Base-by-base conservation (phyloP, 306 rosid genomes). In the Prunus davidiana region DNA sequence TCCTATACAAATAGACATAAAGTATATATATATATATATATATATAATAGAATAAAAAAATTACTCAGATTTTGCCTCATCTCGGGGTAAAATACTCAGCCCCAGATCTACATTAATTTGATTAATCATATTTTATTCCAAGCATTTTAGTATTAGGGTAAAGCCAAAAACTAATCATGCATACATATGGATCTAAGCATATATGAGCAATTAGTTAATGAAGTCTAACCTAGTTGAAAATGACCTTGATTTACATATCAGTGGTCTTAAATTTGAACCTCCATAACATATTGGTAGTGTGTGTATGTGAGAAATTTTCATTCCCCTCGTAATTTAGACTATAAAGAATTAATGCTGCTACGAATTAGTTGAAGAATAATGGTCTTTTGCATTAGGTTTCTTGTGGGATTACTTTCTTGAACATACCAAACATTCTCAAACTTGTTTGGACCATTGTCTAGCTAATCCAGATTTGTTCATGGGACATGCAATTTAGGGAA, bases 231-330 rank as follows among this genome's bases (percentile, higher is more conserved):
- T 34, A 1, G 8, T 34, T 1, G 2, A 7, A 34, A 6, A 34
- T 0, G 8, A 34, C 0, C 2, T 34, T 34, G 0, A 34, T 34
- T 34, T 34, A 8, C 2, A 6, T 34, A 34, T 0, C 8, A 1
- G 0, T 34, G 0, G 8, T 34, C 41, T 34, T 0, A 5, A 0
- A 0, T 34, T 34, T 34, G 41, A 34, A 34, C 0, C 0, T 0
- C 0, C 2, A 1, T 34, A 34, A 34, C 2, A 34, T 34, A 0
- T 34, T 34, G 0, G 2, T 34, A 32, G 38, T 32, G 41, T 32
- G 1, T 5, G 41, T 5, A 34, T 6, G 9, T 38, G 43, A 38
- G 9, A 38, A 38, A 38, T 38, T 38, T 8, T 38, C 1, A 38
- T 38, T 38, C 0, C 2, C 2, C 8, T 34, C 8, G 9, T 38